Conservation (phyloP, 768 basidiomycete species). For the Hypsizygus marmoreus region DNA sequence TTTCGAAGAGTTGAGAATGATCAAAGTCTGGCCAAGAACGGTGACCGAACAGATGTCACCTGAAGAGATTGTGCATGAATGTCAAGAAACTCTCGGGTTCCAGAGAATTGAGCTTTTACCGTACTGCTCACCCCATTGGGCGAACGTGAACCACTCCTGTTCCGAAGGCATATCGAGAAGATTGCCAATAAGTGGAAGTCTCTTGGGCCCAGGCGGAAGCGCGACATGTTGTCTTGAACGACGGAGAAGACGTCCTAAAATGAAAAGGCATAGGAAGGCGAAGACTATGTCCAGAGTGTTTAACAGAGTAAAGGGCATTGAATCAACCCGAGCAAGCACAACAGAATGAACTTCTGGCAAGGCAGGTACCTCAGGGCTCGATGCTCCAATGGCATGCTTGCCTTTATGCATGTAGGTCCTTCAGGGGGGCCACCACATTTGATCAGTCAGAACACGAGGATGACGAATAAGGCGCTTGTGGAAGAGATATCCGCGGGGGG, state of each 20-base stretch:
- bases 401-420: too few species aligned
- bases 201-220: conserved; percentile 54
- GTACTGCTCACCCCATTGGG: conserved; percentile 53
- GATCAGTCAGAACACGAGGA: too few species aligned
- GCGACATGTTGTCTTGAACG: conserved; percentile 21
- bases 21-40: conserved; percentile 58
- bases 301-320: too few species aligned
- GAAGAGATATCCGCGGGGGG: too few species aligned
- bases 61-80: conserved; percentile 25
- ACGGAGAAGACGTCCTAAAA: conserved; percentile 33
- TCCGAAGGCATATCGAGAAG: conserved; percentile 52
- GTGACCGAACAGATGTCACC: conserved; percentile 64
- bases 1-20: conserved; percentile 55
- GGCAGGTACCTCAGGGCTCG: too few species aligned
- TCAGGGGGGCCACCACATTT: too few species aligned
- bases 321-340: too few species aligned
- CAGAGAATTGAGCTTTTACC: conserved; percentile 39
- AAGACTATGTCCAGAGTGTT: conserved; percentile 34
- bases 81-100: background rate
- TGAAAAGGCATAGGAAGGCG: conserved; percentile 32
- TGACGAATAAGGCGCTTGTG: too few species aligned
- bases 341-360: too few species aligned
- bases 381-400: too few species aligned
- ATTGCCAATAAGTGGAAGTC: conserved; percentile 57
- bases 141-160: conserved; percentile 53